Percentiles rank a stretch among this genome's conserved stretches.
phyloP scores from a whole-genome alignment of 352 stramenopile genomes.

The Phytophthora tentaculata region DNA sequence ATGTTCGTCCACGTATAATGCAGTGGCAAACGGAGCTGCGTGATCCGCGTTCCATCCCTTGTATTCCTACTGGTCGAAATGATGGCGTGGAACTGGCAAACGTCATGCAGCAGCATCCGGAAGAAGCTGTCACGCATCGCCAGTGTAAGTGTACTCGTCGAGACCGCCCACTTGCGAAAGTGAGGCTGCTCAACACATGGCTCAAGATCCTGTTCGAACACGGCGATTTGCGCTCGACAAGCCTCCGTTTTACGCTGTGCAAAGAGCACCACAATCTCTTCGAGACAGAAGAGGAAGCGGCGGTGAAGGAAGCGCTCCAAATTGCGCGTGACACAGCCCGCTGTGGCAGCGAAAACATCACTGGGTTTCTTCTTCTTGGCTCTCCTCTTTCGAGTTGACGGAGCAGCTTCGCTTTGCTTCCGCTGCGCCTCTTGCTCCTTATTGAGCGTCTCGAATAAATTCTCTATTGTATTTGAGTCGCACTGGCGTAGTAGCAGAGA shows the following conservation, averaged over 20 bases:
- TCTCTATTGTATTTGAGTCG: slow-evolving; percentile 56
- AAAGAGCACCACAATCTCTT: slow-evolving; percentile 79
- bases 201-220: slow-evolving; percentile 61
- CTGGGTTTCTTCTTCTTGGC: slow-evolving; percentile 39
- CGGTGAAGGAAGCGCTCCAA: slow-evolving; percentile 73
- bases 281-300: slow-evolving; percentile 80
- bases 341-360: slow-evolving; percentile 17
- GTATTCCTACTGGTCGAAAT: slow-evolving; percentile 72
- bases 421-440: slow-evolving; percentile 33
- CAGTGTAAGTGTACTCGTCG: slow-evolving; percentile 68
- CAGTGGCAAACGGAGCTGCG: slow-evolving; percentile 66
- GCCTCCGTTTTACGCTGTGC: slow-evolving; percentile 70
- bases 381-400: slow-evolving; percentile 30
- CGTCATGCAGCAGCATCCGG: slow-evolving; percentile 71
- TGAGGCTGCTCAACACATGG: slow-evolving; percentile 46
- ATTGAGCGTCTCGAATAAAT: slow-evolving; percentile 66
- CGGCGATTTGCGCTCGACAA: slow-evolving; percentile 53
- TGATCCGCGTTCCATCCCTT: slow-evolving; percentile 71
- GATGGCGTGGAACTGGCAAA: slow-evolving; percentile 74
- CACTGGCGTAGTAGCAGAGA: slow-evolving; percentile 57
- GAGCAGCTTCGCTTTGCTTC: slow-evolving; percentile 9
- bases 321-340: slow-evolving; percentile 39
- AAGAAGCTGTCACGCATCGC: slow-evolving; percentile 79
- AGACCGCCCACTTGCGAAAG: slow-evolving; percentile 77
- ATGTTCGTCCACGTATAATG: slow-evolving; percentile 64